Evolutionary conservation across 148 eudicot genomes (phyloP).

Genomic region (Cornus suecica): DNA sequence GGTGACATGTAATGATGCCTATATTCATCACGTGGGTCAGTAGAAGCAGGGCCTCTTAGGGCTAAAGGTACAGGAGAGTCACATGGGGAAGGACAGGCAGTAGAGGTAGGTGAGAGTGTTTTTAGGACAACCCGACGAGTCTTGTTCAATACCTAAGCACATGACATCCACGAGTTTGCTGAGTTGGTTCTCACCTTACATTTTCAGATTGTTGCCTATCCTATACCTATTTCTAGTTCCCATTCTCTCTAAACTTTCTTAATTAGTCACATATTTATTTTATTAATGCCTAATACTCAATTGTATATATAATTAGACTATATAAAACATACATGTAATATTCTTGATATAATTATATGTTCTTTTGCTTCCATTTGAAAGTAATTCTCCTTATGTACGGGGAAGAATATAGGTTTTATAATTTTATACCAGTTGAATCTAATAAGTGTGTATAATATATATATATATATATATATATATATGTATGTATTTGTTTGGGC

Average conservation of each 20-base stretch:
- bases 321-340: too few relatives aligned
- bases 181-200: constrained; percentile 35
- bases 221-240: not conserved
- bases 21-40: constrained; percentile 34
- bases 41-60: constrained; percentile 16
- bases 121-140: constrained; percentile 33
- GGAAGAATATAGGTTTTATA: too few relatives aligned
- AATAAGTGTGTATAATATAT: too few relatives aligned
- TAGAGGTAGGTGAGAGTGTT: constrained; percentile 25
- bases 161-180: constrained; percentile 45
- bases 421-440: not conserved
- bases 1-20: constrained; percentile 19
- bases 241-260: not conserved
- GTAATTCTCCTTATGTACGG: too few relatives aligned
- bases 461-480: not conserved
- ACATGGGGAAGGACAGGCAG: constrained; percentile 23
- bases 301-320: too few relatives aligned
- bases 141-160: constrained; percentile 47
- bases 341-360: too few relatives aligned
- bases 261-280: too few relatives aligned
- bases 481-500: constrained; percentile 14
- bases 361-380: too few relatives aligned
- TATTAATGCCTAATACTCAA: too few relatives aligned
- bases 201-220: not conserved
- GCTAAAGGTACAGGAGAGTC: constrained; percentile 29